These are phyloP conservation scores for Pascua sp. DNA, from an alignment of 1,284 basidiomycete genomes.

Conservation along the genomic window DNA sequence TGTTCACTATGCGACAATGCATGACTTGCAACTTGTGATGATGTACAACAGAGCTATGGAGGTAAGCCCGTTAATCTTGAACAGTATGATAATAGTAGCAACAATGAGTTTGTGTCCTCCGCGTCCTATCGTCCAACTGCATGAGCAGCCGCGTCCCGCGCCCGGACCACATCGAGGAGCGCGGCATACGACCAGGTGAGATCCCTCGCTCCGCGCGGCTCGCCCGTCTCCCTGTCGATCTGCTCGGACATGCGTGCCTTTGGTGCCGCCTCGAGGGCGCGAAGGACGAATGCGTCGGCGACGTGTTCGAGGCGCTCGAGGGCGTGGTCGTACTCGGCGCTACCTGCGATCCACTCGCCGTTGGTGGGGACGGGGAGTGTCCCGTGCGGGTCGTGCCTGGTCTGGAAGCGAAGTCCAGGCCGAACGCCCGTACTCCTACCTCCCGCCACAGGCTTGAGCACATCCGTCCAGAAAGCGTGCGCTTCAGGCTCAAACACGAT, in stretches of 20 bases:
- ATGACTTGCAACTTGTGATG: too few species aligned
- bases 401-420: not conserved
- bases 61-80: too few species aligned
- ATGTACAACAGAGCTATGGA: too few species aligned
- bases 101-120: too few species aligned
- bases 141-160: slow-evolving; percentile 12
- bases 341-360: not conserved
- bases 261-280: not conserved
- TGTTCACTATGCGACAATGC: too few species aligned
- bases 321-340: slow-evolving; percentile 21
- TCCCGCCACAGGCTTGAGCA: slow-evolving; percentile 14
- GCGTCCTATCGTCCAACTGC: too few species aligned
- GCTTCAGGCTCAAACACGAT: slow-evolving; percentile 24
- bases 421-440: too few species aligned
- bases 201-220: slow-evolving; percentile 40
- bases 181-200: slow-evolving; percentile 51
- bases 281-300: slow-evolving; percentile 41
- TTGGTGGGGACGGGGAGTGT: too few species aligned
- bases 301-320: slow-evolving; percentile 27
- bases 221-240: slow-evolving; percentile 27
- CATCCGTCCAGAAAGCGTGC: slow-evolving; percentile 41
- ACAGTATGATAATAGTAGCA: too few species aligned
- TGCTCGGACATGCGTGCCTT: slow-evolving; percentile 50
- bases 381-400: too few species aligned
- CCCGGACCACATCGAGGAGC: slow-evolving; percentile 33